Evolutionary conservation across 2,329 filamentous ascomycete genomes (phyloP).

Genomic region (Exophiala phaeomuriformis): DNA sequence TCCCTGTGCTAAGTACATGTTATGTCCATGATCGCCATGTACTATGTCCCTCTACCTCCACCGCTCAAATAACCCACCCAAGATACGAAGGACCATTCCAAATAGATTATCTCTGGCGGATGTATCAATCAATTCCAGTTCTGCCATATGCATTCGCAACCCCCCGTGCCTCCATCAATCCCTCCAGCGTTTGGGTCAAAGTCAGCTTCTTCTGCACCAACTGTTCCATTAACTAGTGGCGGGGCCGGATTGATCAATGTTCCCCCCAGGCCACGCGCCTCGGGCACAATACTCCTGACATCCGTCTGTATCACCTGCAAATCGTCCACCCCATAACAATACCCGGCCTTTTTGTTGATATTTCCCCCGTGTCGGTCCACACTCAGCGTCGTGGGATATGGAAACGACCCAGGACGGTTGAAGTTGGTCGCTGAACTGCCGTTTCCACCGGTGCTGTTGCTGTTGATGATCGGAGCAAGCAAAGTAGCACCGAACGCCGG

Average conservation of each 20-base stretch:
- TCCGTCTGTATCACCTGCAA: slow-evolving; percentile 41
- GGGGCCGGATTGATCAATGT: slow-evolving; percentile 45
- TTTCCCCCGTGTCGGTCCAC: slow-evolving; percentile 55
- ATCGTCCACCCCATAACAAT: slow-evolving; percentile 52
- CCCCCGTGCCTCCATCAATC: slow-evolving; percentile 54
- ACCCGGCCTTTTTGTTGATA: slow-evolving; percentile 49
- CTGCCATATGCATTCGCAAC: slow-evolving; percentile 54
- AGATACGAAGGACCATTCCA: neutral
- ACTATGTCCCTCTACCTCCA: no score
- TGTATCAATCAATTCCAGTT: slow-evolving; percentile 37
- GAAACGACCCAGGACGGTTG: slow-evolving; percentile 50
- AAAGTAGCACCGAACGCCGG: slow-evolving; percentile 31
- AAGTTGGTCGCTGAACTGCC: slow-evolving; percentile 40
- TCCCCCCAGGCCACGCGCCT: slow-evolving; percentile 47
- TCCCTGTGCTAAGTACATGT: no score
- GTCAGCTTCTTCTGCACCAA: slow-evolving; percentile 8
- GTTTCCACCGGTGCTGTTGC: slow-evolving; percentile 16
- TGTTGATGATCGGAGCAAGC: slow-evolving; percentile 20
- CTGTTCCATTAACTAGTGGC: slow-evolving; percentile 36
- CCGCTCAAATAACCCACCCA: neutral
- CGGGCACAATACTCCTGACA: slow-evolving; percentile 43
- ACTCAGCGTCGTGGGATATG: slow-evolving; percentile 54
- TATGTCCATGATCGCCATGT: no score
- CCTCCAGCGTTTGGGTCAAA: slow-evolving; percentile 36
- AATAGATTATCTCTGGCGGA: neutral